Evolutionary conservation across 2,329 filamentous ascomycete genomes (phyloP).

Genomic region (Cladosporium colombiae): DNA sequence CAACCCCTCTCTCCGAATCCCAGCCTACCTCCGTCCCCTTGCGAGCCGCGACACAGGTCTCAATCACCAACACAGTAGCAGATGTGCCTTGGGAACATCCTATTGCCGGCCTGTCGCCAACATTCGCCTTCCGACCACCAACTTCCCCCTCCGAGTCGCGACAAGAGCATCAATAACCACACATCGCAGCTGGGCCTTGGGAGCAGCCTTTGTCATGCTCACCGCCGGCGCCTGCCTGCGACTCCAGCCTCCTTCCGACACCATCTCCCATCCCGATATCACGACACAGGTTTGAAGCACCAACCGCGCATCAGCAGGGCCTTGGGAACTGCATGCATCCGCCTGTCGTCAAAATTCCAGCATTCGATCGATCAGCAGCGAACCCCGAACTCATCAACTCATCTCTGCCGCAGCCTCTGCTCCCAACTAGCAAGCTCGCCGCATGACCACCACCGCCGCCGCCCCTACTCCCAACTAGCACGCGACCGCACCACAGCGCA

Average conservation of each 20-base stretch:
- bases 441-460: not conserved
- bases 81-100: conserved; percentile 15
- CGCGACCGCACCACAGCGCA: conserved; percentile 4
- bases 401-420: conserved; percentile 13
- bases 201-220: too few species aligned
- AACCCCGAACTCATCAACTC: not conserved
- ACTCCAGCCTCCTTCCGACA: too few species aligned
- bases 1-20: not conserved
- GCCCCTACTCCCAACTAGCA: conserved; percentile 16
- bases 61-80: conserved; percentile 16
- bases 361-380: not conserved
- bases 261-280: not conserved
- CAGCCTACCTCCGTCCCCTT: not conserved
- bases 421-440: conserved; percentile 11
- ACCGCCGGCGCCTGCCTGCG: too few species aligned
- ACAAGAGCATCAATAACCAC: too few species aligned
- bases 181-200: too few species aligned
- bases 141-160: too few species aligned
- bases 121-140: not conserved
- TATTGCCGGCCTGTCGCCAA: not conserved
- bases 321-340: conserved; percentile 16
- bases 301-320: conserved; percentile 12
- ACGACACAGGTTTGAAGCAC: conserved; percentile 4
- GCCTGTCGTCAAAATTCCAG: not conserved
- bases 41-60: not conserved